Evolutionary conservation across 1,284 basidiomycete species (phyloP), one percentile per base, ranked within the genome.

Genomic region (Ceratobasidium sp.): DNA sequence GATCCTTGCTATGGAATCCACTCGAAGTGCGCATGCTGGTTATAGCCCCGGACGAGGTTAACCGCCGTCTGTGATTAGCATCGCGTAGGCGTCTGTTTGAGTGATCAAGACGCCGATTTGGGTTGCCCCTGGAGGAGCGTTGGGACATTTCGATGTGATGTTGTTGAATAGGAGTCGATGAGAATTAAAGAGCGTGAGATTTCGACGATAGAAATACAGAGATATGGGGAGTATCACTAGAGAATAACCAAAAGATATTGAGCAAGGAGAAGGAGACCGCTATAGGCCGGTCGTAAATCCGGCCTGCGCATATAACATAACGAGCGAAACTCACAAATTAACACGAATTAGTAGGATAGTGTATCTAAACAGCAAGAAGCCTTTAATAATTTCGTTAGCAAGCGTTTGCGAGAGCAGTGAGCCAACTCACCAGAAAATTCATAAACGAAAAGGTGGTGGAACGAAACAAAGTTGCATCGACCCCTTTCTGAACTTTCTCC

Each of bases 381-480:
- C 47, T 68, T 13, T 26, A 17, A 7, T 23, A 15, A 20, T 20
- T 51, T n/a, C 47, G 47, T 51, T 26, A 53, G 33, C 17, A 35
- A 35, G 7, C 42, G 51, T 53, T 26, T 7, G 58, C 8, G 39
- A 35, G 23, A 60, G 17, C 15, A 37, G 20, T 39, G 42, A 45
- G 31, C 15, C 3, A n/a, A 35, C 69, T 6, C 42, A 63, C 45
- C 42, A 17, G 61, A 51, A 56, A 35, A 28, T 54, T 54, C 49
- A 63, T 39, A 47, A 63, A 74, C 69, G 69, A 74, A 63, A n/a
- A n/a, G 69, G 69, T 74, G 69, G 69, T 74, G 60, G 69, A 63
- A 74, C 45, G 69, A 53, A 74, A 51, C 42, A 42, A 58, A 23
- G 65, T 20, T n/a, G 47, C 49, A 31, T 35, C n/a, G 6, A n/a